Conservation (phyloP, 2,329 filamentous ascomycete species). For the Alternaria sp. region DNA sequence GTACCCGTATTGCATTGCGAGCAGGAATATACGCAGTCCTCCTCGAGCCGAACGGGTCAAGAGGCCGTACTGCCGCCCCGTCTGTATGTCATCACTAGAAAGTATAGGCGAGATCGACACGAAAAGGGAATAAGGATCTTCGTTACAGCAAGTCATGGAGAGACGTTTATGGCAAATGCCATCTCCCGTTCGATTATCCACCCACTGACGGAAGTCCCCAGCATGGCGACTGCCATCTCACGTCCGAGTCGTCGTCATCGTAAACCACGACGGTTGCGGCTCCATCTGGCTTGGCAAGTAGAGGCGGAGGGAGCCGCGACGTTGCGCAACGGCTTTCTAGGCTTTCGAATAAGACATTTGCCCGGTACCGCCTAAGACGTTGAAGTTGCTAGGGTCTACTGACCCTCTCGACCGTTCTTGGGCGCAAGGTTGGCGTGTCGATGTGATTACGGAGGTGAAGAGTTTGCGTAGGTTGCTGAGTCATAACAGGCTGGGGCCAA, state of each 20-base stretch:
- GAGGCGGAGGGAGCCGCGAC: neutral
- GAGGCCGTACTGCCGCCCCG: neutral
- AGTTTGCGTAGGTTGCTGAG: neutral
- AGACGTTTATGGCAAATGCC: neutral
- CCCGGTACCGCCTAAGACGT: neutral
- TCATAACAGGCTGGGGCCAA: neutral
- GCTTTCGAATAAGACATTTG: neutral
- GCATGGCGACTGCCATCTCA: neutral
- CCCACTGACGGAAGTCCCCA: neutral
- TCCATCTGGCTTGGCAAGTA: neutral
- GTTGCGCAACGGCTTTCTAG: neutral
- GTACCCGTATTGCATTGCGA: neutral
- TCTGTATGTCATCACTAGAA: neutral
- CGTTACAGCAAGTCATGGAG: neutral
- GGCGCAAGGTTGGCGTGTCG: neutral
- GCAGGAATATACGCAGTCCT: neutral
- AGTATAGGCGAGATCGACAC: neutral
- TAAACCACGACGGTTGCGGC: neutral
- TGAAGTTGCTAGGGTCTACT: neutral
- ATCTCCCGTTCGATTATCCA: neutral
- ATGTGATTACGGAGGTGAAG: neutral
- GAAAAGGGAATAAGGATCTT: neutral
- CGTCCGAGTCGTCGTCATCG: neutral
- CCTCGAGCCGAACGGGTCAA: neutral
- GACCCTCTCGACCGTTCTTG: neutral